Evolutionary conservation across 805 yeast species (phyloP).

Genomic region (Suhomyces faveliae): DNA sequence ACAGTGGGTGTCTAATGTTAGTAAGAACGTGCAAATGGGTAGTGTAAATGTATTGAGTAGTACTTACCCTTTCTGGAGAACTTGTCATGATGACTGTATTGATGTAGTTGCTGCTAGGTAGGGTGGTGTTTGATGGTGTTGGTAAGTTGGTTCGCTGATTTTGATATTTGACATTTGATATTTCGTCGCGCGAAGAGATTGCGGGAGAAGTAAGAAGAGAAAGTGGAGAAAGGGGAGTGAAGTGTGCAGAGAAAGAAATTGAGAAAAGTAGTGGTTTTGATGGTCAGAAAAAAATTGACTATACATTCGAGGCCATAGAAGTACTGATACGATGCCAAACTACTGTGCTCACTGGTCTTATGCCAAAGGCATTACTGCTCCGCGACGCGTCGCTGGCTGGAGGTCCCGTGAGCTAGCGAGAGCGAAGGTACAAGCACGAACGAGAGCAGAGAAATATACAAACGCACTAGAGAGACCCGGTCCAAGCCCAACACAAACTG

Average conservation of each 20-base stretch:
- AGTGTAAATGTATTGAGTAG: neutral
- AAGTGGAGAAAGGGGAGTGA: neutral
- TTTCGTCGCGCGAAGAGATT: neutral
- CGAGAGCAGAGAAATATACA: neutral
- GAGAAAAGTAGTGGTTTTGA: neutral
- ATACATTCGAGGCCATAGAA: no score
- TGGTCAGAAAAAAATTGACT: no score
- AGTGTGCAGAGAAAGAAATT: neutral
- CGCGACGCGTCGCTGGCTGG: neutral
- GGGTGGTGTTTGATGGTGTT: neutral
- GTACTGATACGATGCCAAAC: neutral
- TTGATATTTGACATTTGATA: no score
- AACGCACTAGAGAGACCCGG: no score
- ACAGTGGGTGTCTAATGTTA: neutral
- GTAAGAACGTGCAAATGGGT: neutral
- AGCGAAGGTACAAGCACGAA: no score
- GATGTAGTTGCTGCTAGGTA: neutral
- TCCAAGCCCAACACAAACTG: no score
- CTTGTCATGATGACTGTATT: slow-evolving; percentile 6
- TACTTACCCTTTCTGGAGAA: slow-evolving; percentile 9
- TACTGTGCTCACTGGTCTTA: no score
- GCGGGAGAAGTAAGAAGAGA: neutral
- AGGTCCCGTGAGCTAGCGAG: neutral
- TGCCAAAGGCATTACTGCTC: no score
- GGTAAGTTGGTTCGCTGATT: neutral